Base-by-base conservation (phyloP, 1,139 yeast genomes). In the Debaryomycetaceae sp. region DNA sequence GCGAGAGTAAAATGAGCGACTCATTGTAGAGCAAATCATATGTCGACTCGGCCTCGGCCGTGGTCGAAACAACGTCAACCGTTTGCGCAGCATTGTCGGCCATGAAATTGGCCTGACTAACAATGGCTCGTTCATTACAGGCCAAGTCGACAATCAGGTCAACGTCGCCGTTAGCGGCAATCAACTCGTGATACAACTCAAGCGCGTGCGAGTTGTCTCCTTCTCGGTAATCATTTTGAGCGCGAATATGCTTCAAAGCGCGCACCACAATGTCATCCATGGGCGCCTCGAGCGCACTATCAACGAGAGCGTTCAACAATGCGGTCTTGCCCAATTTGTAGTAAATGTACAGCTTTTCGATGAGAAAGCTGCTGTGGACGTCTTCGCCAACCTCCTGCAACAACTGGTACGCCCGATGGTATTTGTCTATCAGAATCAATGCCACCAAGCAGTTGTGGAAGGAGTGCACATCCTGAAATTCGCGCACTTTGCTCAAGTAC, bases 231-330 rank as follows among this genome's bases (percentile, higher is more conserved):
- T 71, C 72, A 39, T 78, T 77, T 57, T 89, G 98, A 0, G 96
- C 96, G 39, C 79, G 56, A n/a, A 86, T 69, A 51, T 88, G 95
- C 33, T 69, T 58, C 38, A 84, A 57, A 0, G 86, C 89, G 42
- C 78, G 58, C 20, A 43, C 42, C 34, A 52, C 37, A 20, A 46
- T 38, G 14, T 40, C 42, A 10, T 47, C 14, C 3, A 16, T 24
- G 8, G 11, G 15, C 6, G 27, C 16, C 5, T 4, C 30, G 12
- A 47, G 31, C 2, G 44, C 58, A 7, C 49, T 43, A 14, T 56
- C 36, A 18, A 46, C 47, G 16, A 75, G 56, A 18, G 61, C 53
- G 5, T 61, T 60, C 34, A 78, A 62, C 31, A 63, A 59, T 5
- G 48, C 46, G 14, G 62, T 49, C 38, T 65, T 60, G 31, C 78